phyloP scores from a whole-genome alignment of 2,329 filamentous ascomycete species.

The Penicillium sp. region DNA sequence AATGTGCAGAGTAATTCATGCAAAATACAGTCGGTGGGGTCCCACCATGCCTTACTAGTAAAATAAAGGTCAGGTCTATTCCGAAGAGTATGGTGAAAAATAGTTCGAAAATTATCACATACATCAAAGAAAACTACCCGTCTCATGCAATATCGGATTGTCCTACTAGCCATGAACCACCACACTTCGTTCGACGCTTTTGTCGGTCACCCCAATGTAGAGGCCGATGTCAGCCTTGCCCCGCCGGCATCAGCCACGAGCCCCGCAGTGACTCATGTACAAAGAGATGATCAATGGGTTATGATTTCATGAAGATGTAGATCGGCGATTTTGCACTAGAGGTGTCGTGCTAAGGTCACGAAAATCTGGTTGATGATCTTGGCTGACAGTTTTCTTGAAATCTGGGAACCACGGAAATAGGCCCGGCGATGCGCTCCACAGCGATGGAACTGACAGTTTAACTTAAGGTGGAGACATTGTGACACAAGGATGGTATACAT shows the following conservation, averaged over 20 bases:
- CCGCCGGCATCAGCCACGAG: background rate
- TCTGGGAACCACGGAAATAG: background rate
- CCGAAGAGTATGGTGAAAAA: no score
- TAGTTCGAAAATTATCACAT: no score
- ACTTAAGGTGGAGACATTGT: background rate
- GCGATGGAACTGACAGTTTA: background rate
- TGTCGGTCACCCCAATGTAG: background rate
- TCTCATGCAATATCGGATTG: no score
- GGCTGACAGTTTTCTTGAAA: no score
- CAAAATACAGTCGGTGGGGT: no score
- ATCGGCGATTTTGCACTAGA: background rate
- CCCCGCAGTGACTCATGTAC: conserved; percentile 1
- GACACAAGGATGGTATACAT: background rate
- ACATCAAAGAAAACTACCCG: no score
- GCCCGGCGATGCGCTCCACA: no score
- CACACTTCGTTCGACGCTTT: background rate
- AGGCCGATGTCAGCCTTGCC: conserved; percentile 2
- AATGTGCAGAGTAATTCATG: no score
- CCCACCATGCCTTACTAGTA: no score
- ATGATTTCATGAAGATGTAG: background rate
- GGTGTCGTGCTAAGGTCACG: background rate
- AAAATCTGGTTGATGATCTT: background rate
- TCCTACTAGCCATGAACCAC: no score
- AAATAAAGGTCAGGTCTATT: no score
- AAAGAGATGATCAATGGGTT: background rate